Evolutionary conservation across 2,329 filamentous ascomycete genomes (phyloP), one percentile per base, ranked within the genome.

Genomic region (Diaporthe humulicola): DNA sequence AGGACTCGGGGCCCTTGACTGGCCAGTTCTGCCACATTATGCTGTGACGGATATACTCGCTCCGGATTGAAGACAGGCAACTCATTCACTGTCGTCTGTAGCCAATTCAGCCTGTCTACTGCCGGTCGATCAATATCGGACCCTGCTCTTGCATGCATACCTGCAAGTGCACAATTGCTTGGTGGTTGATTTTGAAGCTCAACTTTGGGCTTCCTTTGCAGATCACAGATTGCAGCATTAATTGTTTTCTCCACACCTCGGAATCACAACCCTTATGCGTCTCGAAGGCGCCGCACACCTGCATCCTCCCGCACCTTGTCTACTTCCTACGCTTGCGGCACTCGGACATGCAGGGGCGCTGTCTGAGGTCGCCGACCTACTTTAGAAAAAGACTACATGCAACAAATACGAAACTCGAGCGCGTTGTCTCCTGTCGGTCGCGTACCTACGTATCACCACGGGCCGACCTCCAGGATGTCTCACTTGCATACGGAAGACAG

Each of bases 61-160:
- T 69, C 64, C 48, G 64, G 33, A 19, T 40, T 25, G 45, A 54
- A 48, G 33, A 25, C 30, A 38, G 14, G n/a, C 36, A 22, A 22
- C 25, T 17, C n/a, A 15, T 15, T 5, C n/a, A 28, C 8, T 69
- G 64, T 33, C 28, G n/a, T 22, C 33, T 19, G n/a, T 6, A 33
- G 33, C 48, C 30, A 19, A 69, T 69, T 69, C 64, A 69, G 64
- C 64, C 64, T 69, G 45, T 54, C 22, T n/a, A 69, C n/a, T 40
- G 19, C 33, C 33, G 30, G 33, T 28, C 64, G 45, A 50, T 38
- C 33, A 38, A 52, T 52, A 33, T 52, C 45, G 45, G 33, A n/a
- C 12, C 7, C 8, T 38, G 30, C 48, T 36, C 28, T 22, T 69
- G 64, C 64, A 69, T 69, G 64, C 64, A 64, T 25, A 28, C 40